Base-by-base conservation (phyloP, 306 rosid species). In the Ormosia emarginata region DNA sequence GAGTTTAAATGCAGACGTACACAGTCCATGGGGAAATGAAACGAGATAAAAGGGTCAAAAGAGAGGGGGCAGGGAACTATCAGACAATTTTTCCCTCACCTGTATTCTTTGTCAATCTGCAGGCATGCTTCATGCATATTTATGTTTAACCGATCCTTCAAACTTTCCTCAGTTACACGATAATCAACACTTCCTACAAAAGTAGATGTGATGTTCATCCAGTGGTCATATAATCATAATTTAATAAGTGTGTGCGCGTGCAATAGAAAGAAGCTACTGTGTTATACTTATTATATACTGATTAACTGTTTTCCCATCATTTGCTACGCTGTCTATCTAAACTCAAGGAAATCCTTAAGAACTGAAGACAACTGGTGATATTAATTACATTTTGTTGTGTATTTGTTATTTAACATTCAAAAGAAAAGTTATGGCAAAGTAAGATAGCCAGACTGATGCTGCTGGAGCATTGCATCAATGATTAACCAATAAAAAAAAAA, bases 121-220 rank as follows among this genome's bases (percentile, higher is more conserved):
- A 85, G 90, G 74, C 91, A 92, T 55, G 85, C 81, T 64, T 86
- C 83, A 50, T 78, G 87, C 92, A 90, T 87, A 71, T 87, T 89
- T 49, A 83, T 88, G 43, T 44, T 80, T 62, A 88, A 44, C 74
- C 88, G 92, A 12, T 90, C 91, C 82, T 74, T 84, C 88, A 92
- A 53, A 84, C 92, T 86, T 83, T 88, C 94, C 75, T 72, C 82
- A 2, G 91, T 90, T 70, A 90, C 82, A 37, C 62, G 83, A 68
- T 53, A 91, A 36, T 15, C 70, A 40, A 32, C 81, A 74, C n/a
- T 43, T 77, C 89, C 96, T 91, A 70, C 81, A 85, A 73, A 77
- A 79, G 59, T 32, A 46, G 7, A 43, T 59, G 13, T 33, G n/a
- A n/a, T n/a, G n/a, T n/a, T n/a, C n/a, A n/a, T n/a, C n/a, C n/a